A percentile compares a stretch with the other conserved stretches of the same genome.
These are phyloP conservation scores for Talaromyces sp. DNA, from an alignment of 2,329 filamentous ascomycete species.

Conservation along the genomic window DNA sequence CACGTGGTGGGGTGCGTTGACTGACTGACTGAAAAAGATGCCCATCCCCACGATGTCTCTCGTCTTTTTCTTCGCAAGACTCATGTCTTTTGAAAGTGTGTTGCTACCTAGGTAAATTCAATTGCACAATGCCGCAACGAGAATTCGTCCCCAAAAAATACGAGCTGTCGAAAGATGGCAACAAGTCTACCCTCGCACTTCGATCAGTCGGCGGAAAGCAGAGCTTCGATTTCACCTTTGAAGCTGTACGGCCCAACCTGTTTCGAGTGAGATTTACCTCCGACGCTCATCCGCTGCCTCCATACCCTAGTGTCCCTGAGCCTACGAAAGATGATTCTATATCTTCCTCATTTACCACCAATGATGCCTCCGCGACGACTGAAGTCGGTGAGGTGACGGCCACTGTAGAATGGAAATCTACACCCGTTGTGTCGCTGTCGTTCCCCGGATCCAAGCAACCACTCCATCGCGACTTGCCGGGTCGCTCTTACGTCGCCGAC, in stretches of 20 bases:
- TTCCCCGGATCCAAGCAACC: slow-evolving; percentile 50
- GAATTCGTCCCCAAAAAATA: slow-evolving; percentile 44
- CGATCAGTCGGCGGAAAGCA: slow-evolving; percentile 40
- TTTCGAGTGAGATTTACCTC: slow-evolving; percentile 68
- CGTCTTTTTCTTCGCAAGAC: neutral
- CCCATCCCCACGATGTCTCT: neutral
- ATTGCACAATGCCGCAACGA: slow-evolving; percentile 47
- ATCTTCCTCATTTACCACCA: slow-evolving; percentile 27
- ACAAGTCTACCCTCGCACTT: slow-evolving; percentile 38
- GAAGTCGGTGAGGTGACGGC: slow-evolving; percentile 51
- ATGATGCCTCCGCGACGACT: slow-evolving; percentile 42
- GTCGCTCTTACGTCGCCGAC: slow-evolving; percentile 64
- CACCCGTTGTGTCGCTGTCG: slow-evolving; percentile 58
- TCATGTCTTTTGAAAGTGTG: neutral
- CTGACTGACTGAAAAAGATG: neutral
- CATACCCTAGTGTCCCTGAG: slow-evolving; percentile 59
- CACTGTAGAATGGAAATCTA: slow-evolving; percentile 56
- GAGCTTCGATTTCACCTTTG: slow-evolving; percentile 59
- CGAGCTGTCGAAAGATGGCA: slow-evolving; percentile 24
- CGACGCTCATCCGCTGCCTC: slow-evolving; percentile 59
- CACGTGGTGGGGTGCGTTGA: slow-evolving; percentile 7
- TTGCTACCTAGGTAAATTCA: neutral
- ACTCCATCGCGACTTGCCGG: slow-evolving; percentile 61
- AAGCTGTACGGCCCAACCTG: slow-evolving; percentile 59
- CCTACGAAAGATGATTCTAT: slow-evolving; percentile 40